Percentiles rank a stretch among this genome's conserved stretches.
These are phyloP conservation scores for Claviceps fusiformis DNA, from an alignment of 2,329 filamentous ascomycete species.

Conservation along the genomic window DNA sequence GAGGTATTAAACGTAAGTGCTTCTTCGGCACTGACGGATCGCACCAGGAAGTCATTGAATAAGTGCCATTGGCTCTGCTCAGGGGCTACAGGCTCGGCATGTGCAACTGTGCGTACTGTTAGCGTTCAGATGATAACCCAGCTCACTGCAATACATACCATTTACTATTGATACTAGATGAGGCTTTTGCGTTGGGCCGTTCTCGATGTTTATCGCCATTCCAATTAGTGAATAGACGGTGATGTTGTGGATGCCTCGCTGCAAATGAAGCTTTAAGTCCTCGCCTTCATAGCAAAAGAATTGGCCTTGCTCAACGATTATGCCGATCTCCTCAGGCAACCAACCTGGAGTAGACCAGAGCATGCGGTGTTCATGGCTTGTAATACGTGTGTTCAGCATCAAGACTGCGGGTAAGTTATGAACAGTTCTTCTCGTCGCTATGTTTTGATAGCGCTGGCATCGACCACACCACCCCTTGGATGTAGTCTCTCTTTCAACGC, in stretches of 20 bases:
- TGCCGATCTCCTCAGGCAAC: slow-evolving; percentile 85
- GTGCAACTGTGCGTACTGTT: slow-evolving; percentile 36
- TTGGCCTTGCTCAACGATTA: slow-evolving; percentile 81
- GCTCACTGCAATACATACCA: slow-evolving; percentile 31
- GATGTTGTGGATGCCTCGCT: slow-evolving; percentile 67
- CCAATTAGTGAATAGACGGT: slow-evolving; percentile 86
- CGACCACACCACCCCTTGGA: slow-evolving; percentile 87
- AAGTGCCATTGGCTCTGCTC: slow-evolving; percentile 73
- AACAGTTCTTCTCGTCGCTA: slow-evolving; percentile 74
- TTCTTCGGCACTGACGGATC: slow-evolving; percentile 65
- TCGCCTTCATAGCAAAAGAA: slow-evolving; percentile 93
- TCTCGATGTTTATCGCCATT: slow-evolving; percentile 79
- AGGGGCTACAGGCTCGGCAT: slow-evolving; percentile 46
- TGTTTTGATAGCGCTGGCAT: slow-evolving; percentile 80
- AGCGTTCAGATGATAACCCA: neutral
- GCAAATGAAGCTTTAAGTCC: slow-evolving; percentile 67
- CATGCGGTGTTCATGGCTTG: slow-evolving; percentile 56
- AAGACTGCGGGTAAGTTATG: slow-evolving; percentile 73
- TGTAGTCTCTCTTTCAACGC: slow-evolving; percentile 77
- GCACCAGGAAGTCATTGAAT: slow-evolving; percentile 94
- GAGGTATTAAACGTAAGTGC: slow-evolving; percentile 77
- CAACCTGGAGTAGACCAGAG: slow-evolving; percentile 85
- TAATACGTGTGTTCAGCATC: slow-evolving; percentile 72
- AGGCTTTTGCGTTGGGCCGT: slow-evolving; percentile 69
- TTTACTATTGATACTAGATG: slow-evolving; percentile 90